A percentile compares a stretch with the other conserved stretches of the same genome.
Conservation (phyloP, 306 rosid genomes). For the Vigna nakashimae region DNA sequence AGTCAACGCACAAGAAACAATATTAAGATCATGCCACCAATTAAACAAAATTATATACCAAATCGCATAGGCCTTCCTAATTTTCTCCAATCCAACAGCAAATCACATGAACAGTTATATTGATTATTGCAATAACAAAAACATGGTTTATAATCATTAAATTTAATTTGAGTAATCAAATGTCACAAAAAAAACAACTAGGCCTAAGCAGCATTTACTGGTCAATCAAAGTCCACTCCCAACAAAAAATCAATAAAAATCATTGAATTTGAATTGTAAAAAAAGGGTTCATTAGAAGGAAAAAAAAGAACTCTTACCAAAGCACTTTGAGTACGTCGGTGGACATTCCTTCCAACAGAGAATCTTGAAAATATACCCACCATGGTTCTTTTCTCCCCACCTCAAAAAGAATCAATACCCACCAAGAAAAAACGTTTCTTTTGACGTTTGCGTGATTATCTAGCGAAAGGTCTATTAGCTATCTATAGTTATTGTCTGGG, state of each 20-base stretch:
- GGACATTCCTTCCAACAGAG: constrained; percentile 70
- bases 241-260: constrained; percentile 1
- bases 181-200: constrained; percentile 12
- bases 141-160: constrained; percentile 11
- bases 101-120: constrained; percentile 14
- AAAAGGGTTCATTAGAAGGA: neutral
- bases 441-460: constrained; percentile 32
- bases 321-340: constrained; percentile 96
- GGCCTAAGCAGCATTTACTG: constrained; percentile 32
- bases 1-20: constrained; percentile 38
- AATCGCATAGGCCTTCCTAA: constrained; percentile 1
- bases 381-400: constrained; percentile 50
- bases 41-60: constrained; percentile 17
- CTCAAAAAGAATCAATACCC: constrained; percentile 42
- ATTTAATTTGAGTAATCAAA: constrained; percentile 13
- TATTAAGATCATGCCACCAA: constrained; percentile 27
- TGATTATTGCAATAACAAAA: neutral
- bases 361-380: constrained; percentile 96
- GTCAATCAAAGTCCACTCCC: constrained; percentile 51
- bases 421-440: constrained; percentile 34
- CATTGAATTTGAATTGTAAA: constrained; percentile 19
- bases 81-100: constrained; percentile 24
- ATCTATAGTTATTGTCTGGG: constrained; percentile 5
- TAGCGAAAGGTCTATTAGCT: constrained; percentile 40
- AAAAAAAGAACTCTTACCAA: constrained; percentile 59